phyloP scores from a whole-genome alignment of 192 early-diverging fungal genomes.

The Diversispora eburnea region DNA sequence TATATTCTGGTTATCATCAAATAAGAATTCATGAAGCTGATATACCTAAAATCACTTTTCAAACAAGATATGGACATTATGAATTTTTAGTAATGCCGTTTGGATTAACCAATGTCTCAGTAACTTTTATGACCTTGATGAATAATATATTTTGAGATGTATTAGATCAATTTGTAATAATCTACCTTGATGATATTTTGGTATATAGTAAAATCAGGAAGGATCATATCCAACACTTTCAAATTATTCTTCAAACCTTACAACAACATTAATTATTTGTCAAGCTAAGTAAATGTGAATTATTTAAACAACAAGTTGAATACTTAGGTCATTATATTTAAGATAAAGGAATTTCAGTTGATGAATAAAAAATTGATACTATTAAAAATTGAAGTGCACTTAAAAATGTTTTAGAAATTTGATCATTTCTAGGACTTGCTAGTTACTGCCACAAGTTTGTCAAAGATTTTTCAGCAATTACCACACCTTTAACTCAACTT shows the following conservation, averaged over 20 bases:
- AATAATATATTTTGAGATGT: slow-evolving; percentile 38
- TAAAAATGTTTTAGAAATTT: no score
- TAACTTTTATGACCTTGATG: slow-evolving; percentile 50
- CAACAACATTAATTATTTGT: slow-evolving; percentile 19
- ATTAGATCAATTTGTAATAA: slow-evolving; percentile 33
- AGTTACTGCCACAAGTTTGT: slow-evolving; percentile 40
- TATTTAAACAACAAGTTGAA: slow-evolving; percentile 30
- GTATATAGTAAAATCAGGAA: slow-evolving; percentile 34
- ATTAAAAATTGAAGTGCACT: slow-evolving; percentile 20
- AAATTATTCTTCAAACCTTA: slow-evolving; percentile 22
- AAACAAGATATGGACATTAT: slow-evolving; percentile 35
- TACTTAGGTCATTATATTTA: slow-evolving; percentile 35
- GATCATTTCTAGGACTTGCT: slow-evolving; percentile 35
- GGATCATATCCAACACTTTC: slow-evolving; percentile 33
- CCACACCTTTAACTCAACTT: slow-evolving; percentile 27
- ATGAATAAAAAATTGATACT: slow-evolving; percentile 24
- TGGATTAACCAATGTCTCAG: slow-evolving; percentile 59
- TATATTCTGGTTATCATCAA: slow-evolving; percentile 43
- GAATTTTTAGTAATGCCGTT: no score
- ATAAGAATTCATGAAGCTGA: slow-evolving; percentile 37
- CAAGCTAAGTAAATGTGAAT: slow-evolving; percentile 31
- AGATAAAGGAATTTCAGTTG: slow-evolving; percentile 23
- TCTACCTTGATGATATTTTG: slow-evolving; percentile 43
- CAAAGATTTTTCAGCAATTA: slow-evolving; percentile 31
- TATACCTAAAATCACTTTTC: slow-evolving; percentile 35